Evolutionary conservation across 495 filamentous ascomycete genomes (phyloP).

Genomic region (Chlorociboria aeruginascens): DNA sequence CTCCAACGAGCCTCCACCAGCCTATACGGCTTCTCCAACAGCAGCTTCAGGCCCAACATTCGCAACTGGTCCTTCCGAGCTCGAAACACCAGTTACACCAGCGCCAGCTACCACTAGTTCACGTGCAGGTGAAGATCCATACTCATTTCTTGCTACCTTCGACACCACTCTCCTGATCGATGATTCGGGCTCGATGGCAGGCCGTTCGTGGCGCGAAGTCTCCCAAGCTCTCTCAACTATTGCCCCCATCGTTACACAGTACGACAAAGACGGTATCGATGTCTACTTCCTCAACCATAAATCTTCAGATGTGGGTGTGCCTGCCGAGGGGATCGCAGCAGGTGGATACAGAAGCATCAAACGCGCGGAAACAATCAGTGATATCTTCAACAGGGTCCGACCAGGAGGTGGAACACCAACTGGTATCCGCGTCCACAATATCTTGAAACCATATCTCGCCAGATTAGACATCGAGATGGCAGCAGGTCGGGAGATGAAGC

Average conservation of each 20-base stretch:
- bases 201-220: slow-evolving; percentile 65
- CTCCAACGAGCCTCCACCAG: slow-evolving; percentile 33
- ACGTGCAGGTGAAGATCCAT: slow-evolving; percentile 45
- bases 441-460: slow-evolving; percentile 59
- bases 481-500: slow-evolving; percentile 48
- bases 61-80: background rate
- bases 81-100: slow-evolving; percentile 1
- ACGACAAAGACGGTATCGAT: slow-evolving; percentile 87
- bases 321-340: slow-evolving; percentile 21
- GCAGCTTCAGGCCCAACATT: slow-evolving; percentile 15
- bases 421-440: slow-evolving; percentile 56
- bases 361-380: slow-evolving; percentile 36
- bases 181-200: slow-evolving; percentile 84
- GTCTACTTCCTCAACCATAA: slow-evolving; percentile 78
- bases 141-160: slow-evolving; percentile 74
- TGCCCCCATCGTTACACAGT: slow-evolving; percentile 70
- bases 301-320: slow-evolving; percentile 12
- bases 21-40: slow-evolving; percentile 28
- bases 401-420: slow-evolving; percentile 65
- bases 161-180: slow-evolving; percentile 93
- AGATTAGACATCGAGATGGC: slow-evolving; percentile 28
- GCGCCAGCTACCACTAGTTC: slow-evolving; percentile 1
- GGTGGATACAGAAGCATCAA: slow-evolving; percentile 47
- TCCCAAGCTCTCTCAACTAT: slow-evolving; percentile 60
- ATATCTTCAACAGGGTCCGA: slow-evolving; percentile 53